These are phyloP conservation scores for Ophiocordyceps camponoti-floridani DNA, from an alignment of 2,329 filamentous ascomycete species.

Conservation along the genomic window DNA sequence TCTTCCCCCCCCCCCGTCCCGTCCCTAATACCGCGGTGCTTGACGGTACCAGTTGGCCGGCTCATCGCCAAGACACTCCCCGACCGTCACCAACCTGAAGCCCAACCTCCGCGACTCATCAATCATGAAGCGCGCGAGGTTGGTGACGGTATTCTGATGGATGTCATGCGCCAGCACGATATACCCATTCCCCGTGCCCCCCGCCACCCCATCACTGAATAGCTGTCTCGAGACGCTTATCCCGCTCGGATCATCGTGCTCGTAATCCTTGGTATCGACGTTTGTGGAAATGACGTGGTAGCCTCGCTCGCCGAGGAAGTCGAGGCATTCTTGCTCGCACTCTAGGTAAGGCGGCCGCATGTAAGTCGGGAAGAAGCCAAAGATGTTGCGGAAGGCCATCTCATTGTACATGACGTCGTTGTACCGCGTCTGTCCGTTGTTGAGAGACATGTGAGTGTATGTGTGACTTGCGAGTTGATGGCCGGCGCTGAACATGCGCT, in stretches of 20 bases:
- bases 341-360: constrained; percentile 26
- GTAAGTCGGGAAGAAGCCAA: constrained; percentile 22
- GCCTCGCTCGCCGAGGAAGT: constrained; percentile 20
- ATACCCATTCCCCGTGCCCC: neutral
- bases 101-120: constrained; percentile 20
- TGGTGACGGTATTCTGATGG: neutral
- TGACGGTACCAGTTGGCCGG: constrained; percentile 32
- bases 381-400: constrained; percentile 22
- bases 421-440: constrained; percentile 9
- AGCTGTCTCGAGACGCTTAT: neutral
- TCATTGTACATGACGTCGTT: constrained; percentile 26
- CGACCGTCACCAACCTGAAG: constrained; percentile 31
- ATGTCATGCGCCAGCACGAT: neutral
- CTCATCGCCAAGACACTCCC: constrained; percentile 37
- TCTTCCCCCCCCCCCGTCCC: too few relatives aligned
- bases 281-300: constrained; percentile 40
- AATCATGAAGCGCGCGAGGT: constrained; percentile 21
- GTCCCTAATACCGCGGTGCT: neutral
- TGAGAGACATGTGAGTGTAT: constrained; percentile 27
- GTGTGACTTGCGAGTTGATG: constrained; percentile 29
- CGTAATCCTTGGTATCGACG: constrained; percentile 43
- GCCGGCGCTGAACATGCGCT: constrained; percentile 20
- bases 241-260: constrained; percentile 18
- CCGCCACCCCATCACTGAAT: constrained; percentile 3
- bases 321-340: constrained; percentile 20